Conservation (phyloP, 192 early-diverging fungal species). For the Coemansia erecta region DNA sequence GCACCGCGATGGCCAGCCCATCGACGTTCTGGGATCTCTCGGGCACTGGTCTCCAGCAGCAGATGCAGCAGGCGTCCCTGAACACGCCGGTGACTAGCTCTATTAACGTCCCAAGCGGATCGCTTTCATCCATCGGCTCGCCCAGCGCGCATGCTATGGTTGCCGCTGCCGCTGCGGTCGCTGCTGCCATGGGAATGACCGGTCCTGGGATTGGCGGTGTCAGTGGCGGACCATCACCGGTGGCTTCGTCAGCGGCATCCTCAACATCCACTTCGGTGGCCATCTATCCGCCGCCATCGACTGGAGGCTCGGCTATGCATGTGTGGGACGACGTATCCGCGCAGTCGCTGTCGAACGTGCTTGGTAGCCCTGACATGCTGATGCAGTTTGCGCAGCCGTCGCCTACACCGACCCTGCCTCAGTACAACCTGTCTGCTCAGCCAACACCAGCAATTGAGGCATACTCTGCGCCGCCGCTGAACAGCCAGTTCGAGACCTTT, state of each 20-base stretch:
- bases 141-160: not conserved
- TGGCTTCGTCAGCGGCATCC: not conserved
- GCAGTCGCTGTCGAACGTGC: slow-evolving; percentile 28
- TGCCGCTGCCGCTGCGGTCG: slow-evolving; percentile 5
- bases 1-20: not conserved
- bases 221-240: not conserved
- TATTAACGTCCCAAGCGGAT: not conserved
- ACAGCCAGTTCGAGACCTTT: not conserved
- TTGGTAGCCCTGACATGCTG: slow-evolving; percentile 34
- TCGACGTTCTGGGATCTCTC: slow-evolving; percentile 11
- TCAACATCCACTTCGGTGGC: slow-evolving; percentile 13
- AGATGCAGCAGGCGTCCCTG: slow-evolving; percentile 12
- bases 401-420: slow-evolving; percentile 16
- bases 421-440: slow-evolving; percentile 33
- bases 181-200: slow-evolving; percentile 8
- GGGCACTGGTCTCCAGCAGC: slow-evolving; percentile 5
- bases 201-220: not conserved
- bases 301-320: not conserved
- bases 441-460: slow-evolving; percentile 31
- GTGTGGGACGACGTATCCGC: slow-evolving; percentile 23
- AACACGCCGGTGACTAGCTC: not conserved
- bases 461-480: slow-evolving; percentile 10
- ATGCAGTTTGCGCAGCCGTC: slow-evolving; percentile 43
- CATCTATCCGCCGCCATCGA: slow-evolving; percentile 25
- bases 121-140: not conserved